Evolutionary conservation across 2,329 filamentous ascomycete genomes (phyloP), one percentile per base, ranked within the genome.

Genomic region (Allantophomopsis cytisporea): DNA sequence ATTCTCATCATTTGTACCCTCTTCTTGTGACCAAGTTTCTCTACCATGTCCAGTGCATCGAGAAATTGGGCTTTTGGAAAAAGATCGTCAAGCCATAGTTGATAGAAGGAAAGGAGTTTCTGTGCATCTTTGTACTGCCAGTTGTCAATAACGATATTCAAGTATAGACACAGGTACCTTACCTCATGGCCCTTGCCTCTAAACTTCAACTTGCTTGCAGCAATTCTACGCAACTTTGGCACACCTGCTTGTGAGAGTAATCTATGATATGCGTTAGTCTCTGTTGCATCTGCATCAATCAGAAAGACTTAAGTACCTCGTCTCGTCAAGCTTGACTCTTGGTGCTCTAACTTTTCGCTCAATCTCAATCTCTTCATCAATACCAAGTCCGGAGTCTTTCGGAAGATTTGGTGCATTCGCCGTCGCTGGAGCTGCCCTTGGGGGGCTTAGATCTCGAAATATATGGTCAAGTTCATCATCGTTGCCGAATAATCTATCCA

Each of bases 111-210:
- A 36, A 98, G 69, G 17, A 98, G 70, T 13, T 79, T 76, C 0
- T 80, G 73, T 10, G 87, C 76, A 55, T 98, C 91, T 14, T 82
- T 80, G 60, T 91, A 96, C 79, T 89, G 39, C 2, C 28, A 34
- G 12, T 40, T 23, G 20, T 46, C 40, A 45, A 28, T 10, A 28
- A 28, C 3, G 17, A 46, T 39, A 20, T 13, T 10, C 14, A 13
- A 16, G 15, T 11, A 15, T 37, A 32, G 15, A 28, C 8, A 28
- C 8, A 12, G 3, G 10, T 12, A 10, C 5, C 11, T 28, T 53
- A 87, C 83, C 66, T 98, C 91, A 56, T 96, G 85, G 1, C 88
- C 89, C 59, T 94, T 96, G 37, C 91, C 91, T 56, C 89, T 93
- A 50, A 95, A 76, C 47, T 75, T 84, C 15, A 95, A 62, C 35